Conservation (phyloP, 139 green algal species). For the Protoeuglena noctilucae region DNA sequence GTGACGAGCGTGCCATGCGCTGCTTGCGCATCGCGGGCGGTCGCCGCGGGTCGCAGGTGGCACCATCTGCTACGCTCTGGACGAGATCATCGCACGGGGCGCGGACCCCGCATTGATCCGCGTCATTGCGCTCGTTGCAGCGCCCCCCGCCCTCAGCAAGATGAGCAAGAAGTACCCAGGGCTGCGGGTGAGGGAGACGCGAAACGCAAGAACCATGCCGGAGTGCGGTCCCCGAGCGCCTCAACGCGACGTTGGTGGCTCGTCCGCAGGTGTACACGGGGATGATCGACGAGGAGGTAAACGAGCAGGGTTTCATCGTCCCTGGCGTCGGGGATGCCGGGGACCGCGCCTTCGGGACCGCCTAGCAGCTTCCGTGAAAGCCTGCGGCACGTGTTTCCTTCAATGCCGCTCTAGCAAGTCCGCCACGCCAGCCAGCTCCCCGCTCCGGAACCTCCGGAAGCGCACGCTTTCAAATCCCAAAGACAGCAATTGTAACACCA, state of each 20-base stretch:
- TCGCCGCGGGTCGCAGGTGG: constrained; percentile 30
- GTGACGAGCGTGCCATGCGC: not conserved
- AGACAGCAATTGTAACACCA: no score
- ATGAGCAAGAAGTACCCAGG: constrained; percentile 58
- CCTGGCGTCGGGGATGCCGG: constrained; percentile 84
- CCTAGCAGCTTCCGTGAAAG: no score
- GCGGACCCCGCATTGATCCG: constrained; percentile 53
- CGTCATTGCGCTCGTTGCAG: constrained; percentile 52
- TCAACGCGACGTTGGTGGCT: no score
- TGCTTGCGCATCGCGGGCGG: not conserved
- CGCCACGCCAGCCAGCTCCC: no score
- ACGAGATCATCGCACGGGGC: constrained; percentile 54
- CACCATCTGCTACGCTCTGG: constrained; percentile 46
- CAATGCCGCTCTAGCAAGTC: no score
- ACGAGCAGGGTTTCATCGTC: constrained; percentile 82
- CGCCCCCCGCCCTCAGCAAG: constrained; percentile 56
- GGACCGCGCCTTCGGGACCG: constrained; percentile 65
- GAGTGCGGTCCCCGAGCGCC: no score
- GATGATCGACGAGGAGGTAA: constrained; percentile 81
- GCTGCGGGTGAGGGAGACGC: not conserved
- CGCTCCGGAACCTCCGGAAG: no score
- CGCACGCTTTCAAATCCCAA: no score
- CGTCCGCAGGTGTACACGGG: constrained; percentile 66
- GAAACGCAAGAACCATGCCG: not conserved
- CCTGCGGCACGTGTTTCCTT: no score